Conservation (phyloP, 139 green algal species). For the Dunaliella primolecta region DNA sequence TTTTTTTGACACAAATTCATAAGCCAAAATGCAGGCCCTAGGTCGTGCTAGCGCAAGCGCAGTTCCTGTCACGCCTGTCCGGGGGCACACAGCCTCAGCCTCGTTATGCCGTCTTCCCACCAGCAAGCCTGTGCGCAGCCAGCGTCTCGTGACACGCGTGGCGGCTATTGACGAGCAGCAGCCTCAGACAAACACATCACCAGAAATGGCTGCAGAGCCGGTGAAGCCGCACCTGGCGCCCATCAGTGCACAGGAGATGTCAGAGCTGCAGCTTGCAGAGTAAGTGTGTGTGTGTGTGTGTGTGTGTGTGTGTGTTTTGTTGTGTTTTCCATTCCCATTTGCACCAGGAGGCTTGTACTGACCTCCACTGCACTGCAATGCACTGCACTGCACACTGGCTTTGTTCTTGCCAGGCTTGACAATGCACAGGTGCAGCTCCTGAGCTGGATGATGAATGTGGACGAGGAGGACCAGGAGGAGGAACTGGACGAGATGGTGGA, state of each 20-base stretch:
- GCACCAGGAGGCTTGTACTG: no score
- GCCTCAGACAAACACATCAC: constrained; percentile 14
- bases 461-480: constrained; percentile 39
- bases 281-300: no score
- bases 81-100: no score
- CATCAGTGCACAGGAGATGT: neutral
- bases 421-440: constrained; percentile 52
- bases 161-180: constrained; percentile 44
- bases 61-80: neutral
- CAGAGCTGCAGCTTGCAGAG: constrained; percentile 42
- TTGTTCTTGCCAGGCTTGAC: no score
- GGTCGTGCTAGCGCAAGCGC: neutral
- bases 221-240: neutral
- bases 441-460: constrained; percentile 45
- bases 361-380: no score
- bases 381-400: no score
- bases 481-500: constrained; percentile 58
- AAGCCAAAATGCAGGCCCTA: neutral
- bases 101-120: no score
- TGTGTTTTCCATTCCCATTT: no score
- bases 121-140: neutral
- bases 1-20: no score
- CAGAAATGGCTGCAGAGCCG: neutral
- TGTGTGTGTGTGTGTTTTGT: no score
- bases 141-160: constrained; percentile 22